phyloP scores from a whole-genome alignment of 2,329 filamentous ascomycete species.

The Stachybotrys chlorohalonatus region DNA sequence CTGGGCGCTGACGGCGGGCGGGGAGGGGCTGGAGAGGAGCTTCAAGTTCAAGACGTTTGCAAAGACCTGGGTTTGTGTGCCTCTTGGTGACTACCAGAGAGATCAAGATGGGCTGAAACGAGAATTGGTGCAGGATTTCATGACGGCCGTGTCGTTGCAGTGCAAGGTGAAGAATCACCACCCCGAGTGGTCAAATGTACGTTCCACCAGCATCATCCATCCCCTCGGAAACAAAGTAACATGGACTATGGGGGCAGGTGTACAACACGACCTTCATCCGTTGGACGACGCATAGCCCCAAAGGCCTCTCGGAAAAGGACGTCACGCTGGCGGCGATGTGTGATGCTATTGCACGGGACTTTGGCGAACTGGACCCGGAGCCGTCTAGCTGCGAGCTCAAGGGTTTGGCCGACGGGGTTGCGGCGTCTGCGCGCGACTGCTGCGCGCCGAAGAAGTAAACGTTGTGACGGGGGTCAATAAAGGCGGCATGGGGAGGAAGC shows the following conservation, averaged over 20 bases:
- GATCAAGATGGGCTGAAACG: slow-evolving; percentile 2
- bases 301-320: slow-evolving; percentile 57
- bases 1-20: slow-evolving; percentile 43
- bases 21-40: slow-evolving; percentile 47
- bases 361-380: slow-evolving; percentile 41
- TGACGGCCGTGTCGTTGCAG: slow-evolving; percentile 61
- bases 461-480: not conserved
- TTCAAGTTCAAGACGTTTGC: slow-evolving; percentile 58
- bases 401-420: slow-evolving; percentile 37
- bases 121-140: slow-evolving; percentile 52
- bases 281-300: slow-evolving; percentile 64
- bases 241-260: slow-evolving; percentile 32
- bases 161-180: slow-evolving; percentile 63
- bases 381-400: slow-evolving; percentile 25
- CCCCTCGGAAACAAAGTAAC: no score
- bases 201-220: slow-evolving; percentile 9
- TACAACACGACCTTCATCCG: slow-evolving; percentile 63
- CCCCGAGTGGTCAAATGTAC: slow-evolving; percentile 67
- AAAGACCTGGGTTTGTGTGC: slow-evolving; percentile 50
- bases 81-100: not conserved
- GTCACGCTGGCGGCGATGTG: slow-evolving; percentile 52
- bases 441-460: slow-evolving; percentile 36
- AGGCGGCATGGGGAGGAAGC: no score
- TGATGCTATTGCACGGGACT: slow-evolving; percentile 46
- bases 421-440: slow-evolving; percentile 40